Base-by-base conservation (phyloP, 2,329 filamentous ascomycete species). In the Aspergillus felis region DNA sequence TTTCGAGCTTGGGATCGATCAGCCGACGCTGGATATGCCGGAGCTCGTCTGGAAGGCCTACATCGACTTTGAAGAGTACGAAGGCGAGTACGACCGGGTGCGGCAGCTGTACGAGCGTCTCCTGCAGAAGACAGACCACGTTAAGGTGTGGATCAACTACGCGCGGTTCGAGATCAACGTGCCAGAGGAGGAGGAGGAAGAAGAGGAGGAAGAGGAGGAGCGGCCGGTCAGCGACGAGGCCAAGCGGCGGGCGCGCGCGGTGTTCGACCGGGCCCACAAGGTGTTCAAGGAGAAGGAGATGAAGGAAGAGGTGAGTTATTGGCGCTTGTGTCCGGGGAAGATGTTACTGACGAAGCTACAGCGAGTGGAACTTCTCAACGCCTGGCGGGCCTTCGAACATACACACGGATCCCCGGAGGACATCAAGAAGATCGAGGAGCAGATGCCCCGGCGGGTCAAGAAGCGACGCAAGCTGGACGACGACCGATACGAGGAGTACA, bases 71-170 rank as follows among this genome's bases (percentile, higher is more conserved):
- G 94, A 99, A 76, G 93, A 97, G 71, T 91, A 96, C 67, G 91
- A 96, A 74, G 90, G 87, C 68, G 91, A 97, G 74, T 97, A 93
- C 74, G 91, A 92, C 54, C 82, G 87, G 51, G 91, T 92, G 4
- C 84, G 94, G 51, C 79, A 80, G 3, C 80, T 99, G 48, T 99
- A 97, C 77, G 93, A 97, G 78, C 86, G 93, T 7, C 82, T 99
- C 12, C 83, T 99, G 47, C 82, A 91, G 68, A 97, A 95, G 85
- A 96, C 94, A n/a, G 88, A 94, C 69, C 94, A 99, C 71, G 92
- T 97, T 81, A 99, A 97, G 81, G 94, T 99, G 59, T 99, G 94
- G 94, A 96, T 94, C 75, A 93, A 90, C 74, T 99, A 93, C 77
- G 94, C 94, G n/a, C 90, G 95, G 74, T 97, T 99, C 70, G 94